These are phyloP conservation scores for Plasmopara halstedii DNA, from an alignment of 352 stramenopile genomes.

Conservation along the genomic window DNA sequence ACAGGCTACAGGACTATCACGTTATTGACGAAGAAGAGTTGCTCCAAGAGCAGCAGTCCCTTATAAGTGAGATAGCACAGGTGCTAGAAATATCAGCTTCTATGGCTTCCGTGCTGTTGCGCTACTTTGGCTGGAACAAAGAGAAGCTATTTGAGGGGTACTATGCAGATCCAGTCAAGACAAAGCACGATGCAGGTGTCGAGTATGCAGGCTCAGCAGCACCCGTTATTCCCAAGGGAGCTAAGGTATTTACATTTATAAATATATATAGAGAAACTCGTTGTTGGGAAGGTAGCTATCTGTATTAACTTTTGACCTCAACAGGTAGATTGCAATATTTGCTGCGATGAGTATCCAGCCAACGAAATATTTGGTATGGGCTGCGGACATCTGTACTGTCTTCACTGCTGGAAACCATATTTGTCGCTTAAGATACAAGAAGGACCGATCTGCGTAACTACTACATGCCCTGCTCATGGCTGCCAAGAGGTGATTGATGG, in stretches of 20 bases:
- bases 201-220: slow-evolving; percentile 40
- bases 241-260: slow-evolving; percentile 23
- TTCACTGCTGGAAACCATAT: slow-evolving; percentile 84
- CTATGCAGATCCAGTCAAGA: slow-evolving; percentile 59
- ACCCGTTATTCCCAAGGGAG: slow-evolving; percentile 26
- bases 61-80: slow-evolving; percentile 68
- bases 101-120: slow-evolving; percentile 66
- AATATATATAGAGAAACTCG: neutral
- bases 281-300: neutral
- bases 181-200: slow-evolving; percentile 45
- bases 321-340: slow-evolving; percentile 89
- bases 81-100: slow-evolving; percentile 63
- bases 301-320: slow-evolving; percentile 5
- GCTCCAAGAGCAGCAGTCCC: slow-evolving; percentile 47
- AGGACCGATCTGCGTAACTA: slow-evolving; percentile 89
- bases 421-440: slow-evolving; percentile 85
- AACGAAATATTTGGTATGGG: slow-evolving; percentile 87
- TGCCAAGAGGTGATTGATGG: slow-evolving; percentile 84
- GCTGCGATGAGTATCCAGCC: slow-evolving; percentile 85
- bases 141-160: slow-evolving; percentile 86
- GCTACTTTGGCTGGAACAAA: slow-evolving; percentile 86
- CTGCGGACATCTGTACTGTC: slow-evolving; percentile 96
- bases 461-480: slow-evolving; percentile 92
- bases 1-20: slow-evolving; percentile 52
- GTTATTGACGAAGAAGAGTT: slow-evolving; percentile 81